Base-by-base conservation (phyloP, 1,139 yeast genomes). In the Saccharomyces hybrid region DNA sequence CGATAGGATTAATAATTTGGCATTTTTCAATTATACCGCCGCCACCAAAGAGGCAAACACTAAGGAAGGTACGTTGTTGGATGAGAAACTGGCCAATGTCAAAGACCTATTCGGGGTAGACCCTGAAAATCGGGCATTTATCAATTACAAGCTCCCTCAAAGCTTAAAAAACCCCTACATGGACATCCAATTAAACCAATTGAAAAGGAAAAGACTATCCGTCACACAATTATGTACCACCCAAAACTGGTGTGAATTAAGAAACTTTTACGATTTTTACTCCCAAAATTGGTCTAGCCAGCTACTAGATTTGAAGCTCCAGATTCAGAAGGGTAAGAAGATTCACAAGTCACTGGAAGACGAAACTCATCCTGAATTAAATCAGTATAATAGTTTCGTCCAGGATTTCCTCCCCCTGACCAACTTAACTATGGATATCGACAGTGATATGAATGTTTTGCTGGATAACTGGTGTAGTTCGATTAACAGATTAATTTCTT, bases 191-290 rank as follows among this genome's bases (percentile, higher is more conserved):
- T 54, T 56, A 9, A 34, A 26, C 5, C 31, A 46, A 8, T 13
- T 48, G 47, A 28, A 54, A 56, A 38, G 41, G 34, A 50, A 44
- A 46, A 56, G 70, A 41, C 56, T 68, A 8, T 66, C 70, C 5
- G 83, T 80, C 6, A 79, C 83, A 0, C 75, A 73, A 54, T 60
- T 81, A 16, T 65, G 79, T 9, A 74, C 80, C 0, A 67, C 71
- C 46, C 69, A 73, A 31, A 38, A 38, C 11, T 81, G 84, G 84
- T 81, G 85, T 67, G 84, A 80, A 60, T 64, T 80, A 54, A 63
- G 78, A 28, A 73, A 72, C 19, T 73, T 74, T 52, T 81, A 79
- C 60, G 73, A 72, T 23, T 63, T 77, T 0, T 80, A 75, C 58
- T 70, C 81, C 0, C 44, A 38, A 7, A 38, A 19, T 38, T 38